Conservation (phyloP, 1,284 basidiomycete genomes). For the Microbotryum lychnidis-dioicae region DNA sequence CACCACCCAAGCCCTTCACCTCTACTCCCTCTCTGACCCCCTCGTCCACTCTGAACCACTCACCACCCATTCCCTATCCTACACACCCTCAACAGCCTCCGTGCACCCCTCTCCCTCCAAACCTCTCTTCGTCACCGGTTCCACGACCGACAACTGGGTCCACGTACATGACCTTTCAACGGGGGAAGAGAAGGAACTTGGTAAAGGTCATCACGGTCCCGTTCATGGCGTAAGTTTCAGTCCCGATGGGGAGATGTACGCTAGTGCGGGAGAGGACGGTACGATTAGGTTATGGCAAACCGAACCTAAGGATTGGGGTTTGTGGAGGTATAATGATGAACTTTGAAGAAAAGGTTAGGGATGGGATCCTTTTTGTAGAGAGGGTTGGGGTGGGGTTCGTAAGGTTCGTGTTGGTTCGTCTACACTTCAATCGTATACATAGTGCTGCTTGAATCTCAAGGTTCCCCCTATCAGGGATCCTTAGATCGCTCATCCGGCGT, state of each 20-base stretch:
- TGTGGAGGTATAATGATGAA: constrained; percentile 53
- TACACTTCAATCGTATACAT: too few species aligned
- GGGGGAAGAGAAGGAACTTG: constrained; percentile 80
- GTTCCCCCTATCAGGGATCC: too few species aligned
- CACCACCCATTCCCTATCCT: constrained; percentile 52
- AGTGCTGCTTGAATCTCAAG: too few species aligned
- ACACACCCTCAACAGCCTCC: constrained; percentile 80
- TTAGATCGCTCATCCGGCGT: too few species aligned
- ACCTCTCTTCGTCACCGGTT: constrained; percentile 90
- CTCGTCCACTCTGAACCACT: constrained; percentile 44
- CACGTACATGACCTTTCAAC: constrained; percentile 75
- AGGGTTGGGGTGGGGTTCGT: too few species aligned
- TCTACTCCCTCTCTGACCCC: constrained; percentile 32
- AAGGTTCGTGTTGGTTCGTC: too few species aligned
- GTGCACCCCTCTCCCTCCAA: constrained; percentile 72
- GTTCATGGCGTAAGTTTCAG: constrained; percentile 74
- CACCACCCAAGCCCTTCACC: constrained; percentile 43
- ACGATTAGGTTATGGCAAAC: constrained; percentile 97
- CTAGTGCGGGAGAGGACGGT: constrained; percentile 75
- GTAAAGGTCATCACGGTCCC: constrained; percentile 96
- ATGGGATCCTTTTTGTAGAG: too few species aligned
- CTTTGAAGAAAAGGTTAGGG: not conserved
- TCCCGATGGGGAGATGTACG: constrained; percentile 97
- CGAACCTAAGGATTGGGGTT: constrained; percentile 80
- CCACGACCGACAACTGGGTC: constrained; percentile 87